These are phyloP conservation scores for Coprinopsis cinerea DNA, from an alignment of 768 basidiomycete species.

Conservation along the genomic window DNA sequence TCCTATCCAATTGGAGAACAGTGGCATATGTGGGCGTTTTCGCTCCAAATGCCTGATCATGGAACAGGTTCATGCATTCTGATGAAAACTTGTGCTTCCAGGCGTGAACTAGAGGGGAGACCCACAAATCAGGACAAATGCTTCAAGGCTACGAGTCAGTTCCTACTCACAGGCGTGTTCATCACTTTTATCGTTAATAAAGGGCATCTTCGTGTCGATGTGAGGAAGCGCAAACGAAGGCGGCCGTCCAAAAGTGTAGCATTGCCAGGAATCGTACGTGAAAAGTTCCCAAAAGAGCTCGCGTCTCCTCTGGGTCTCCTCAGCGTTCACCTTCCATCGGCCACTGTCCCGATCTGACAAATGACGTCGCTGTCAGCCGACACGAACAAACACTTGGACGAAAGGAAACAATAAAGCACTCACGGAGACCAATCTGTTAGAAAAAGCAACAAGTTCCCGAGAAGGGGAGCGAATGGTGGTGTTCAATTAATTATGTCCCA, in stretches of 20 bases:
- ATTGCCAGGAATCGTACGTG: conserved; percentile 52
- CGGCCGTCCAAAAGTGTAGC: conserved; percentile 63
- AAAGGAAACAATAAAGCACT: conserved; percentile 20
- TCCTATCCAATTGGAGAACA: conserved; percentile 61
- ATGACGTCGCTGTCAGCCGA: too few relatives aligned
- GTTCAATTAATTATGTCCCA: conserved; percentile 7
- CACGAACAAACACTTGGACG: not conserved
- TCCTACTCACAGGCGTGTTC: conserved; percentile 56
- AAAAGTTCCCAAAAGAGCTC: conserved; percentile 66
- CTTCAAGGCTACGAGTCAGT: not conserved
- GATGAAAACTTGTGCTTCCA: conserved; percentile 69
- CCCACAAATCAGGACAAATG: not conserved
- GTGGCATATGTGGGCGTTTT: conserved; percentile 64
- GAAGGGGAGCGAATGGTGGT: conserved; percentile 6
- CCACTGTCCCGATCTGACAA: conserved; percentile 60
- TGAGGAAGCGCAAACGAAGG: conserved; percentile 64
- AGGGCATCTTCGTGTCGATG: conserved; percentile 61
- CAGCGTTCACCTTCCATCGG: conserved; percentile 55
- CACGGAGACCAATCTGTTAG: conserved; percentile 62
- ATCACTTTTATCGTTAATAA: conserved; percentile 39
- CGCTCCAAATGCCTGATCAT: conserved; percentile 68
- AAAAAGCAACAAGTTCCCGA: not conserved
- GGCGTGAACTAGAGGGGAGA: conserved; percentile 39
- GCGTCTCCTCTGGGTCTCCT: conserved; percentile 56
- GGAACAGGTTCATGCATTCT: conserved; percentile 63